Percentiles rank a stretch among this genome's conserved stretches.
phyloP scores from a whole-genome alignment of 768 basidiomycete genomes.

The Sporobolomyces pararoseus region DNA sequence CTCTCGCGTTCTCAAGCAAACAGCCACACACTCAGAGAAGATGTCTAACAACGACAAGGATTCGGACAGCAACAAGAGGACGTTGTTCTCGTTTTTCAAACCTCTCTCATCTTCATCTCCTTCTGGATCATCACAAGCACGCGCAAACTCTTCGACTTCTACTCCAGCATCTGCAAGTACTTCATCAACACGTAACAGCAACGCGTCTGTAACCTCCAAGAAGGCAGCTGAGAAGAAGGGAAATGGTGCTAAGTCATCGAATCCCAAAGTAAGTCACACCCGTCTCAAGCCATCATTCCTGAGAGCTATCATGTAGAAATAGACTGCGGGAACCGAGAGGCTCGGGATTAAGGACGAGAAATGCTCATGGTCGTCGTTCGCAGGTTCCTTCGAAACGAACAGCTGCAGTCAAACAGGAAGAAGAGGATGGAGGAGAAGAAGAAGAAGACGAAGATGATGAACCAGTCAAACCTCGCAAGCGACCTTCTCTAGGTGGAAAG shows the following conservation, averaged over 20 bases:
- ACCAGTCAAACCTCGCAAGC: conserved; percentile 12
- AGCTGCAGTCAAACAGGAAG: not conserved
- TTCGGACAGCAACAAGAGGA: not conserved
- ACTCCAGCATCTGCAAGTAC: not conserved
- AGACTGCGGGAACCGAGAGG: too few relatives aligned
- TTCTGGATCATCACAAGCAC: not conserved
- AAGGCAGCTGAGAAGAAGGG: too few relatives aligned
- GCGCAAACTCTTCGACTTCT: not conserved
- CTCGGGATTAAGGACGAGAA: too few relatives aligned
- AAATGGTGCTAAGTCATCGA: too few relatives aligned
- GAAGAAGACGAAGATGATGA: conserved; percentile 7
- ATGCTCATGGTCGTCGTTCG: too few relatives aligned
- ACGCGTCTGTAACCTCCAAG: too few relatives aligned
- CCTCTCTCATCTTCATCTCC: conserved; percentile 7
- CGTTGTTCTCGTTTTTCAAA: conserved; percentile 1
- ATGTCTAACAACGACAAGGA: not conserved
- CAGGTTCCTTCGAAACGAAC: conserved; percentile 3
- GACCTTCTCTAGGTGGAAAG: not conserved
- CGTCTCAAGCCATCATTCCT: too few relatives aligned
- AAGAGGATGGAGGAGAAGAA: not conserved
- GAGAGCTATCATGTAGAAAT: too few relatives aligned
- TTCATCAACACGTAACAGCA: not conserved
- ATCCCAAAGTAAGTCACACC: too few relatives aligned
- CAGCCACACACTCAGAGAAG: too few relatives aligned
- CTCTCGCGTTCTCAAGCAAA: not conserved